A percentile compares a stretch with the other conserved stretches of the same genome.
These are phyloP conservation scores for Ogataea polymorpha DNA, from an alignment of 805 yeast species.

Conservation along the genomic window DNA sequence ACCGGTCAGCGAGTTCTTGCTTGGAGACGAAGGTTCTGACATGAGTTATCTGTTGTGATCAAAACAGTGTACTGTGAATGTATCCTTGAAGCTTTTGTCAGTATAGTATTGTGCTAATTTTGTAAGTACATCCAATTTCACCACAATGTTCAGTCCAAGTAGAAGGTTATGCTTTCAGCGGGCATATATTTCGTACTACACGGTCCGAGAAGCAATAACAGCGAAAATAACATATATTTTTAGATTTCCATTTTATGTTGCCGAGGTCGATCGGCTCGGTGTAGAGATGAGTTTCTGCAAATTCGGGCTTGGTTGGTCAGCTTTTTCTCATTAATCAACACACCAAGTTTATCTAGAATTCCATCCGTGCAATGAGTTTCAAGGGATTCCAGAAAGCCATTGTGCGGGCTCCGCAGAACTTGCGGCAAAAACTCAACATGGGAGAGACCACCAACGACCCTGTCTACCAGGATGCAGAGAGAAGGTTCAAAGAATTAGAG, in stretches of 20 bases:
- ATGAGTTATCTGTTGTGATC: conserved; percentile 6
- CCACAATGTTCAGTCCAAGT: background rate
- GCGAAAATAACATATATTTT: conserved; percentile 8
- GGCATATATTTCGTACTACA: background rate
- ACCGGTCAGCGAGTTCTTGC: conserved; percentile 25
- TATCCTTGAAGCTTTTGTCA: background rate
- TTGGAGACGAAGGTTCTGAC: conserved; percentile 29
- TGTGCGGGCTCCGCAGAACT: conserved; percentile 84
- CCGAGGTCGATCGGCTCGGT: conserved; percentile 12
- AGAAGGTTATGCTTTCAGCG: background rate
- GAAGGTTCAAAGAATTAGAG: conserved; percentile 92
- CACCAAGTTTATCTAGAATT: background rate
- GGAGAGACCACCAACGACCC: conserved; percentile 77
- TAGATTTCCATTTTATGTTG: conserved; percentile 1
- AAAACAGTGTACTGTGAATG: background rate
- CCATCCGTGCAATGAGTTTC: conserved; percentile 63
- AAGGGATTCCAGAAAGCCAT: conserved; percentile 82
- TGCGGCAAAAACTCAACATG: conserved; percentile 90
- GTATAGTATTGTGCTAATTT: no score
- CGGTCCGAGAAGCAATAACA: conserved; percentile 4
- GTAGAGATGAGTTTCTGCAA: background rate
- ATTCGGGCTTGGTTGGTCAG: conserved; percentile 1
- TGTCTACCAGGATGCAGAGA: conserved; percentile 92
- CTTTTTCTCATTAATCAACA: background rate
- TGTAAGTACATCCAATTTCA: background rate